Conservation (phyloP, 108 stramenopile genomes). For the Bacterosira constricta region DNA sequence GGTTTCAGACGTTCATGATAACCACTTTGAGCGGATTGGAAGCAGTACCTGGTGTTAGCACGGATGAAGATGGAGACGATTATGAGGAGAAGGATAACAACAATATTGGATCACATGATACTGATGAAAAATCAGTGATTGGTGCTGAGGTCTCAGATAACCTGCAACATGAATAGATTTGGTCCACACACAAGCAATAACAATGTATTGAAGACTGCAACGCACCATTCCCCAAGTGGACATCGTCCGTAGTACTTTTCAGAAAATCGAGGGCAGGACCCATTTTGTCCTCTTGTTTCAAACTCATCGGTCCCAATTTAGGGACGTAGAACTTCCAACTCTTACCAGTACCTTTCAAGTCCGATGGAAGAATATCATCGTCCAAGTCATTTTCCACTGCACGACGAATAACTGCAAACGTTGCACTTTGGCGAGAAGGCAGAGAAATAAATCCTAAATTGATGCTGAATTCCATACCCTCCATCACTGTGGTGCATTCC, state of each 20-base stretch:
- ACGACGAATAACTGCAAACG: conserved; percentile 63
- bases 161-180: too few species aligned
- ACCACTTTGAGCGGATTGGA: conserved; percentile 61
- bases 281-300: conserved; percentile 67
- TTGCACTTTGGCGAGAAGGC: conserved; percentile 53
- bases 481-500: not conserved
- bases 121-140: too few species aligned
- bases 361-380: conserved; percentile 46
- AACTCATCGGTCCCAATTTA: conserved; percentile 72
- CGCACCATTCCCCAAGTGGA: conserved; percentile 63
- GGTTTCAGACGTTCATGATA: conserved; percentile 35
- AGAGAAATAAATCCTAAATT: conserved; percentile 79
- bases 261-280: conserved; percentile 69
- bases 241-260: conserved; percentile 45
- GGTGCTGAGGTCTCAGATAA: too few species aligned
- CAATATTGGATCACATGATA: too few species aligned
- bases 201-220: too few species aligned
- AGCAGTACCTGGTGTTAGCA: too few species aligned
- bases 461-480: conserved; percentile 36
- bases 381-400: conserved; percentile 68
- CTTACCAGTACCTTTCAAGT: conserved; percentile 7
- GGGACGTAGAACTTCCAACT: conserved; percentile 81
- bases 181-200: too few species aligned
- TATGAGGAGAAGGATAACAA: too few species aligned
- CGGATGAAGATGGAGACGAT: too few species aligned